phyloP scores from a whole-genome alignment of 305 asterid species.

The Stenogyne calaminthoides region DNA sequence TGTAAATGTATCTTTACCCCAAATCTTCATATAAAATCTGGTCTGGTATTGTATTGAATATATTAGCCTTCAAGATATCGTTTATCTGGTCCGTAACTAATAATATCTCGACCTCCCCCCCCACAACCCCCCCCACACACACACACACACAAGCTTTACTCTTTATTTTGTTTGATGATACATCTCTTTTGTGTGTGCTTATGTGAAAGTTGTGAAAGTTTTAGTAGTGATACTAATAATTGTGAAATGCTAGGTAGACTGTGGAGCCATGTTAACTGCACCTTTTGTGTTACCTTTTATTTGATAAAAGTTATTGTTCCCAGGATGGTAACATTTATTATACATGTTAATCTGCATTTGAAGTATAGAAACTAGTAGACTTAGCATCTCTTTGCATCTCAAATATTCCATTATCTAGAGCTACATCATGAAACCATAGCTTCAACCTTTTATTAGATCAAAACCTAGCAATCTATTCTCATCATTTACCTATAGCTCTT shows the following conservation, averaged over 20 bases:
- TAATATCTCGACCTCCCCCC: neutral
- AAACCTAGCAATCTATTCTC: constrained; percentile 15
- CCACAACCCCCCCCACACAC: neutral
- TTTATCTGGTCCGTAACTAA: neutral
- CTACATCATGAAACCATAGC: constrained; percentile 29
- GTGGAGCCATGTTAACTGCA: constrained; percentile 32
- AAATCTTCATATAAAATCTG: neutral
- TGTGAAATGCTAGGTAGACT: constrained; percentile 23
- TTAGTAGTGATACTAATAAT: constrained; percentile 8
- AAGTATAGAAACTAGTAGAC: constrained; percentile 9
- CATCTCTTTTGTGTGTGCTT: neutral
- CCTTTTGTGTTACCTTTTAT: constrained; percentile 27
- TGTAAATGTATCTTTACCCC: neutral
- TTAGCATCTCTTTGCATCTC: constrained; percentile 23
- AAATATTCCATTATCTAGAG: constrained; percentile 24
- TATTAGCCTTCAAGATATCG: neutral
- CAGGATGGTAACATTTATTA: constrained; percentile 16
- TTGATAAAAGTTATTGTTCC: constrained; percentile 24
- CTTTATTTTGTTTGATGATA: neutral
- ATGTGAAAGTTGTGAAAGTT: neutral
- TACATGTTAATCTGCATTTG: constrained; percentile 24
- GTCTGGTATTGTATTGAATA: neutral
- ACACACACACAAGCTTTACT: neutral
- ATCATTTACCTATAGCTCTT: constrained; percentile 16
- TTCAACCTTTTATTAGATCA: constrained; percentile 28